A percentile compares a stretch with the other conserved stretches of the same genome.
These are phyloP conservation scores for Phaeophleospora eucalypticola DNA, from an alignment of 2,329 filamentous ascomycete species.

Conservation along the genomic window DNA sequence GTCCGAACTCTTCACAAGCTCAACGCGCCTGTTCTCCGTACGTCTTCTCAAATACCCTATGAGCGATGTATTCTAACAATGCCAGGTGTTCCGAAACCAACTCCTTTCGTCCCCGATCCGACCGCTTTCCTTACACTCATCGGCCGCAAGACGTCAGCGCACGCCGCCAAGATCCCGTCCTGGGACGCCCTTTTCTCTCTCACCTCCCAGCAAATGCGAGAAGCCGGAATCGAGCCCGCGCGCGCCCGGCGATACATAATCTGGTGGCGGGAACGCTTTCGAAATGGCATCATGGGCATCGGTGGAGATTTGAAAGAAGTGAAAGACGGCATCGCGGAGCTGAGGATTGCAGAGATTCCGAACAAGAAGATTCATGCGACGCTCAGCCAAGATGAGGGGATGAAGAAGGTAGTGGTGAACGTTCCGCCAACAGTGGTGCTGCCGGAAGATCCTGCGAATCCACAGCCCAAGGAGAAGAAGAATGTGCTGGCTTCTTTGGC, in stretches of 20 bases:
- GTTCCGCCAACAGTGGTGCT: conserved; percentile 2
- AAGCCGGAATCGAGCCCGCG: conserved; percentile 81
- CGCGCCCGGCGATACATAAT: conserved; percentile 79
- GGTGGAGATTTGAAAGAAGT: conserved; percentile 80
- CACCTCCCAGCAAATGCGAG: conserved; percentile 70
- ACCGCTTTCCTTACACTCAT: conserved; percentile 85
- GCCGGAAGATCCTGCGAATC: conserved; percentile 8
- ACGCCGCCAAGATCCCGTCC: conserved; percentile 79
- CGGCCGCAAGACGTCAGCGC: conserved; percentile 76
- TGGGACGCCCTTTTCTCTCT: conserved; percentile 90
- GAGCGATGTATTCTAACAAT: conserved; percentile 5
- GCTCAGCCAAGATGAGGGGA: conserved; percentile 49
- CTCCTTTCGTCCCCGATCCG: conserved; percentile 80
- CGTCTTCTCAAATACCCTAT: neutral
- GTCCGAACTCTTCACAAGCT: conserved; percentile 13
- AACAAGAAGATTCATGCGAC: conserved; percentile 36
- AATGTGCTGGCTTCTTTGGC: conserved; percentile 7
- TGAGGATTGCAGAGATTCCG: conserved; percentile 54
- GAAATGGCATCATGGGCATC: conserved; percentile 70
- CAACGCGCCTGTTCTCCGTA: conserved; percentile 11
- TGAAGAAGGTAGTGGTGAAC: conserved; percentile 33
- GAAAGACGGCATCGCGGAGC: conserved; percentile 55
- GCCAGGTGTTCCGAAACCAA: conserved; percentile 61
- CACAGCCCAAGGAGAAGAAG: conserved; percentile 7
- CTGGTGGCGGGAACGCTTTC: conserved; percentile 81